A percentile compares a stretch with the other conserved stretches of the same genome.
phyloP scores from a whole-genome alignment of 2,329 filamentous ascomycete genomes.

The Verticillium nonalfalfae region DNA sequence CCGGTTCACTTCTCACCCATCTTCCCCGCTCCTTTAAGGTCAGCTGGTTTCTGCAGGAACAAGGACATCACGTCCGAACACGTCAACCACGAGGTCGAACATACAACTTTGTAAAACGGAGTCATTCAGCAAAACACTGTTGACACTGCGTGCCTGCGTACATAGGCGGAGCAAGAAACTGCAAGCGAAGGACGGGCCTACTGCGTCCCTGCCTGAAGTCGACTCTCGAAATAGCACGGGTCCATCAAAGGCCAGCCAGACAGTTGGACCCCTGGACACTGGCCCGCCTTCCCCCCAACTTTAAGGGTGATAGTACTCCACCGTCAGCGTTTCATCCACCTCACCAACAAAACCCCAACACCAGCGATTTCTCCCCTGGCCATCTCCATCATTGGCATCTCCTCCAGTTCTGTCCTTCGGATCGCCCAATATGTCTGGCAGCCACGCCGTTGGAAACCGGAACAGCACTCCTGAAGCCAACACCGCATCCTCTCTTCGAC shows the following conservation, averaged over 20 bases:
- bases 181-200: neutral
- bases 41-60: conserved; percentile 79
- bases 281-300: neutral
- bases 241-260: conserved; percentile 1
- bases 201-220: neutral
- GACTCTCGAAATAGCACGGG: conserved; percentile 2
- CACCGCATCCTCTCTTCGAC: conserved; percentile 74
- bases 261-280: neutral
- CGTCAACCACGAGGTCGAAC: neutral
- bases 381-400: conserved; percentile 6
- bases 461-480: conserved; percentile 95
- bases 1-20: conserved; percentile 10
- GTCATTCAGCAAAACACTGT: neutral
- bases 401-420: neutral
- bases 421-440: conserved; percentile 60
- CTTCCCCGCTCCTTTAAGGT: conserved; percentile 63
- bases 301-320: conserved; percentile 1
- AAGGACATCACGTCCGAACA: neutral
- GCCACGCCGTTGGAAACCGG: conserved; percentile 70
- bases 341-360: neutral
- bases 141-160: neutral
- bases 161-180: neutral
- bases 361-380: conserved; percentile 1
- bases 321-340: conserved; percentile 9
- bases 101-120: neutral